Evolutionary conservation across 352 stramenopile genomes (phyloP).

Genomic region (Globisporangium okanoganense): DNA sequence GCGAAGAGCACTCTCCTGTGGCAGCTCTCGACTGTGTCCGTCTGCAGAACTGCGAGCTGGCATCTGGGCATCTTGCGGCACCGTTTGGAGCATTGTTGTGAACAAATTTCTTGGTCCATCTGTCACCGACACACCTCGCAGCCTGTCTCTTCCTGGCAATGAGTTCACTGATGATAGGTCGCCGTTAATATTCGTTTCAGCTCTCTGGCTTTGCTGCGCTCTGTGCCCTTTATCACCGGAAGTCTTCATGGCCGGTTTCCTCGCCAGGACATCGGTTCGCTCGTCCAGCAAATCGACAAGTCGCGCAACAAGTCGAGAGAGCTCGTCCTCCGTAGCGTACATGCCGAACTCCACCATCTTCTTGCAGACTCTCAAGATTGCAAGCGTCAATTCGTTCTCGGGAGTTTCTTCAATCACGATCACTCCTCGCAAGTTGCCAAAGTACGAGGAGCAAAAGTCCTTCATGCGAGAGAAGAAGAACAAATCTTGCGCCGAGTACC

Average conservation of each 20-base stretch:
- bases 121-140: slow-evolving; percentile 17
- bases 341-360: slow-evolving; percentile 73
- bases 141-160: neutral
- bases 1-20: slow-evolving; percentile 3
- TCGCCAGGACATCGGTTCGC: slow-evolving; percentile 34
- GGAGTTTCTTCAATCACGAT: slow-evolving; percentile 52
- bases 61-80: slow-evolving; percentile 5
- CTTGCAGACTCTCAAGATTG: slow-evolving; percentile 43
- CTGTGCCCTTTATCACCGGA: neutral
- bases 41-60: neutral
- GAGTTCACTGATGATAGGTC: neutral
- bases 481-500: slow-evolving; percentile 36
- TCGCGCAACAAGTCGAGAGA: slow-evolving; percentile 23
- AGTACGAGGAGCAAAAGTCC: slow-evolving; percentile 39
- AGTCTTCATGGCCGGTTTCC: neutral
- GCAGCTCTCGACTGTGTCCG: neutral
- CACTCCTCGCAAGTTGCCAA: slow-evolving; percentile 33
- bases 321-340: slow-evolving; percentile 41
- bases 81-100: slow-evolving; percentile 23
- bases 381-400: slow-evolving; percentile 59
- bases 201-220: neutral
- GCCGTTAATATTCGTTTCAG: neutral
- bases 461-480: slow-evolving; percentile 52
- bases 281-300: slow-evolving; percentile 41
- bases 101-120: slow-evolving; percentile 23